These are phyloP conservation scores for Neurospora hispaniola DNA, from an alignment of 495 filamentous ascomycete species.

Conservation along the genomic window DNA sequence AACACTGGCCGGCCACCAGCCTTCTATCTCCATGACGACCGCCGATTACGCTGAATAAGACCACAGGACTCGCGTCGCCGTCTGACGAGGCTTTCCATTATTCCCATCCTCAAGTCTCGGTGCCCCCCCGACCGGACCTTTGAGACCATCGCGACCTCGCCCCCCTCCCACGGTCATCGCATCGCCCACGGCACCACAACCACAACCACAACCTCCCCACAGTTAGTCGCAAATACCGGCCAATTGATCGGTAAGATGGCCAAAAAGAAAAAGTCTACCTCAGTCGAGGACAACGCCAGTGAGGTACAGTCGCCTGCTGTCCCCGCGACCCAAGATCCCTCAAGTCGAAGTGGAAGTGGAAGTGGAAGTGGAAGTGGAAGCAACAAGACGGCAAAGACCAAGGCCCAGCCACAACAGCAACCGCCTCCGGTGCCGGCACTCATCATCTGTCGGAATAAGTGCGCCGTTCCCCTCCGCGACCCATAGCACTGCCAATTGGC, in stretches of 20 bases:
- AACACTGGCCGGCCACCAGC: neutral
- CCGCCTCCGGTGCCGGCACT: slow-evolving; percentile 4
- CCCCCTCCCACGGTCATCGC: neutral
- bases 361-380: neutral
- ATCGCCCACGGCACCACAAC: neutral
- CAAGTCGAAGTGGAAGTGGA: neutral
- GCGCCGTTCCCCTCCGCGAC: slow-evolving; percentile 1
- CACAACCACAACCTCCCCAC: neutral
- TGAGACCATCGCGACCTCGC: neutral
- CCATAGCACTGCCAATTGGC: slow-evolving; percentile 1
- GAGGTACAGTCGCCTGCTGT: neutral
- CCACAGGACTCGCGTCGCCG: neutral
- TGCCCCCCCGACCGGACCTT: neutral
- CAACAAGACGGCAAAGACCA: slow-evolving; percentile 9
- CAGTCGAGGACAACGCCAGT: slow-evolving; percentile 1
- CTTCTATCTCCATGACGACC: neutral
- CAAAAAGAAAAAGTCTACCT: slow-evolving; percentile 7
- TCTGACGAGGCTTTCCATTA: neutral
- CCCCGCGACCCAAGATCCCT: neutral
- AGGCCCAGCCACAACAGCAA: slow-evolving; percentile 1
- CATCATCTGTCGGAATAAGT: slow-evolving; percentile 14
- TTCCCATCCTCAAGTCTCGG: neutral
- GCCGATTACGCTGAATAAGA: neutral
- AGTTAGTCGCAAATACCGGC: neutral
- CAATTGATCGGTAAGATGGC: slow-evolving; percentile 4